Evolutionary conservation across 2,329 filamentous ascomycete species (phyloP), one percentile per base, ranked within the genome.

Genomic region (Capronia americana): DNA sequence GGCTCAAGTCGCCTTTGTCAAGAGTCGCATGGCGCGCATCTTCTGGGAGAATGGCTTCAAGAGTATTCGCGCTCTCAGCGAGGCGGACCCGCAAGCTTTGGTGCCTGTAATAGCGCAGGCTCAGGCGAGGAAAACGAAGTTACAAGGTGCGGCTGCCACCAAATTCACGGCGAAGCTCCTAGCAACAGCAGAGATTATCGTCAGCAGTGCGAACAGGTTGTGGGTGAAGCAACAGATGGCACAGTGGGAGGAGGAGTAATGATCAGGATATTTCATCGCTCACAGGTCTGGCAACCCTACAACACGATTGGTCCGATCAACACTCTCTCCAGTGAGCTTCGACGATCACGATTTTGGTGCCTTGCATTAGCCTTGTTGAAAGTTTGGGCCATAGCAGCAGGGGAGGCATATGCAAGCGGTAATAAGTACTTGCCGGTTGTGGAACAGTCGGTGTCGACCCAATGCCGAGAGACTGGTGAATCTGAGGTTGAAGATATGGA

Each of bases 1-100:
- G 74, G 86, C 90, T 1, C 87, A 89, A 75, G 87, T 93, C 48
- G 87, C 89, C 0, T 92, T 89, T 73, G 85, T 93, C 71, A 93
- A 93, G 76, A 92, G 90, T 73, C 86, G 89, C 62, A 93, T 90
- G 14, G 91, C 91, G 74, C 84, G 82, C 14, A 82, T 92, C 5
- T 90, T 93, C 68, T 91, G 90, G 83, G 91, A 93, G 64, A 92
- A 90, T 75, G 91, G 91, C 1, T 90, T 90, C 73, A 88, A 86
- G 72, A 89, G 85, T 26, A 80, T 92, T 30, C 87, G 87, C 41
- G 83, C 86, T 2, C 81, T 93, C 56, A 89, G 90, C 4, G 90
- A 90, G 70, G 89, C 90, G 0, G 85, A 90, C 67, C 84, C 88
- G 0, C 84, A 84, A 66, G 90, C 91, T 69, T 79, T 93, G 26